Evolutionary conservation across 1,284 basidiomycete species (phyloP).

Genomic region (Xerocomus cyaneibrunnescens): DNA sequence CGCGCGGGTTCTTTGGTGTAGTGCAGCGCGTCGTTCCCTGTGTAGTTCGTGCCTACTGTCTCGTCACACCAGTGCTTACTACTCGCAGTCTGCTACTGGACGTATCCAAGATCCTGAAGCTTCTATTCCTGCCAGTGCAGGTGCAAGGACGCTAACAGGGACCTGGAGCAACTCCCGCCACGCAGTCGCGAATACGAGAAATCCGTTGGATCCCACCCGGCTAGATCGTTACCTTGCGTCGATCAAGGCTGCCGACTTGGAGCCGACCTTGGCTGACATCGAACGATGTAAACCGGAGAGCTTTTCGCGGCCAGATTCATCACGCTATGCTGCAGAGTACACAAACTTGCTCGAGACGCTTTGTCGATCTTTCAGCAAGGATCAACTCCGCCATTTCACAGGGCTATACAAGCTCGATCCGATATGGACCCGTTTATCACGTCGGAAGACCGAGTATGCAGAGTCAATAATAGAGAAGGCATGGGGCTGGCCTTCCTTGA

Average conservation of each 20-base stretch:
- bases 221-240: constrained; percentile 56
- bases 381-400: constrained; percentile 58
- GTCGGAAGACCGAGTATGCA: constrained; percentile 50
- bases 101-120: constrained; percentile 9
- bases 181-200: constrained; percentile 11
- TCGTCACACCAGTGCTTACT: constrained; percentile 26
- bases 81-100: constrained; percentile 24
- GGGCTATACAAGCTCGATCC: constrained; percentile 44
- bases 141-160: constrained; percentile 4
- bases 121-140: constrained; percentile 3
- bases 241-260: constrained; percentile 43
- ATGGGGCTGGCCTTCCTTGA: constrained; percentile 68
- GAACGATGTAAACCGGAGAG: constrained; percentile 48
- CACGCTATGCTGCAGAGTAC: constrained; percentile 55
- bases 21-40: constrained; percentile 25
- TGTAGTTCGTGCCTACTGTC: constrained; percentile 20
- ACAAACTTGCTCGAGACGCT: constrained; percentile 49
- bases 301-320: constrained; percentile 40
- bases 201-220: constrained; percentile 42
- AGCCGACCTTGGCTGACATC: constrained; percentile 54
- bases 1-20: constrained; percentile 28
- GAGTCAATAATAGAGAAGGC: constrained; percentile 58
- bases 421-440: constrained; percentile 32
- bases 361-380: constrained; percentile 60
- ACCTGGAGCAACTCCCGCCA: constrained; percentile 2